Base-by-base conservation (phyloP, 495 filamentous ascomycete species). In the Parathielavia hyrcaniae region DNA sequence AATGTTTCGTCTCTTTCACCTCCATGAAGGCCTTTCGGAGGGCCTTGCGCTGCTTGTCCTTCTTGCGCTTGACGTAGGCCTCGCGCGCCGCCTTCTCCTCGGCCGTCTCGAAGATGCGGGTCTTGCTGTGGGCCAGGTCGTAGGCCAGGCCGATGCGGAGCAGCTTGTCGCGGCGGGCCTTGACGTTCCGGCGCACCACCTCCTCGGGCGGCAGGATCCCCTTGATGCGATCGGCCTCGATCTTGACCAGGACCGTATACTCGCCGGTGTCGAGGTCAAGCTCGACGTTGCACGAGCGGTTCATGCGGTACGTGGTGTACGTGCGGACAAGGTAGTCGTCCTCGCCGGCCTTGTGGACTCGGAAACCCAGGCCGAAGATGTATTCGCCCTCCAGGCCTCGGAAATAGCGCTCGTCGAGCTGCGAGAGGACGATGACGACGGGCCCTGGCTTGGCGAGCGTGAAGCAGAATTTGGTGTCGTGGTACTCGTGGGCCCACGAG, bases 381-480 rank as follows among this genome's bases (percentile, higher is more conserved):
- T 95, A 97, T 66, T 90, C 83, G n/a, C 91, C 92, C 40, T 82
- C 75, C 1, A 97, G 80, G 0, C 91, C 91, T 51, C 75, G 75
- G 74, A 90, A 97, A 65, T 96, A 97, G 7, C 91, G 83, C 32
- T 82, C 77, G 66, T 97, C 91, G 20, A 95, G 83, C 70, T 95
- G 89, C 4, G 83, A 86, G 19, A 97, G 79, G 10, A 89, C 86
- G 39, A 97, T 80, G 30, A 96, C 88, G 1, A 89, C 81, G 0
- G 86, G 84, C 0, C 87, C 82, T 1, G 76, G 70, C 60, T 86
- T 82, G 11, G 76, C 77, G 1, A 96, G 75, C 5, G 79, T 81
- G 52, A 96, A 79, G 53, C 79, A 72, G 67, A 95, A 97, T 57
- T 89, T 89, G 20, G 88, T 92, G 61, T 86, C 81, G 60, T 91